Evolutionary conservation across 2,329 filamentous ascomycete genomes (phyloP), one percentile per base, ranked within the genome.

Genomic region (Sclerotiophoma versabilis): DNA sequence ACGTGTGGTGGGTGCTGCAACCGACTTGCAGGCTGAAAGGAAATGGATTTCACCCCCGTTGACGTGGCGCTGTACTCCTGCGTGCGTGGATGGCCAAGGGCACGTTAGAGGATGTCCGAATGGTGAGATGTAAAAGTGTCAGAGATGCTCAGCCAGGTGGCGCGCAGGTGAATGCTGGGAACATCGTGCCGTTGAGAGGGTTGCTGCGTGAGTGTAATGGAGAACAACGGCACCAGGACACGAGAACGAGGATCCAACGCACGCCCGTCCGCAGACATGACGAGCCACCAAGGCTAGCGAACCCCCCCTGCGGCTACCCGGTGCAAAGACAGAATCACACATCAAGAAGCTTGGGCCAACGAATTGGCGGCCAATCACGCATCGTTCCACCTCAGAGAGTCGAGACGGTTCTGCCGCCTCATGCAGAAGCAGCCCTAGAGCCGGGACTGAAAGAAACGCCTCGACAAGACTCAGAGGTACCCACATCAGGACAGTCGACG

Each of bases 61-160:
- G 65, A 73, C 67, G 71, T 74, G 71, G 72, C 69, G 69, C 62
- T 65, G 65, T 50, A 58, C 50, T 59, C 54, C 59, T 66, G 63
- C 52, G 59, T 58, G 55, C 41, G 39, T 46, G 42, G 50, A 52
- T 38, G 49, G 63, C 32, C 43, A 32, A 20, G 32, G 60, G 53
- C 64, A 69, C 66, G 64, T 67, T 64, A 66, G 63, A 39, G 50
- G 50, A 49, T 17, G 39, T 45, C 20, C 34, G 48, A 25, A 43
- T 32, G 34, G 52, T 26, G 39, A 25, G 27, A 54, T 27, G 30
- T 12, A 25, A 48, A 49, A 3, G n/a, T 30, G 17, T 33, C 36
- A 33, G 25, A 26, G 42, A 11, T 11, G 30, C 41, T 58, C 59
- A 71, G 54, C 63, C 65, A 50, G 62, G 56, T 57, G 53, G 63